Evolutionary conservation across 202 grass and related monocot genomes (phyloP).

Genomic region (Panicum virgatum): DNA sequence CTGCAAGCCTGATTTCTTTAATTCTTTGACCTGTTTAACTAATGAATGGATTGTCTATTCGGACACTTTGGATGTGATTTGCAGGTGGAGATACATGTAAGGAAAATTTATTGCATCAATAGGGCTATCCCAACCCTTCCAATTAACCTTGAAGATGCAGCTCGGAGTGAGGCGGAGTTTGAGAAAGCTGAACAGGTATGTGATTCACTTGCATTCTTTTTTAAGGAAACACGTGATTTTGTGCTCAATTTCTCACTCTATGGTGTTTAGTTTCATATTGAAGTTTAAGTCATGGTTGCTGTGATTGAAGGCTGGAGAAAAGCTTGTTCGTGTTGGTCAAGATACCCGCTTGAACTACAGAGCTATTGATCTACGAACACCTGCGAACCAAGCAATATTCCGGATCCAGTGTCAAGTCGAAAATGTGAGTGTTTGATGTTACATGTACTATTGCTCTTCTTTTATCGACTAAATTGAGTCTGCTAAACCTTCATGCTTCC

Average conservation of each 20-base stretch:
- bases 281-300: background rate
- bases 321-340: conserved; percentile 86
- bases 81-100: conserved; percentile 83
- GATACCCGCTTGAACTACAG: conserved; percentile 83
- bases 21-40: background rate
- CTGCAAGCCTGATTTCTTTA: background rate
- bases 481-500: background rate
- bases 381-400: conserved; percentile 79
- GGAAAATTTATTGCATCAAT: conserved; percentile 88
- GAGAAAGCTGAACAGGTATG: conserved; percentile 70
- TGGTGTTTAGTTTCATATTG: background rate
- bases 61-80: background rate
- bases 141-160: conserved; percentile 88
- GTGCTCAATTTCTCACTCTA: background rate
- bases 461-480: background rate
- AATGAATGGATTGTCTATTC: background rate
- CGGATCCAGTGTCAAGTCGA: conserved; percentile 79
- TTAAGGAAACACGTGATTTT: background rate
- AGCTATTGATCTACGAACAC: conserved; percentile 75
- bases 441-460: background rate
- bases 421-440: conserved; percentile 48
- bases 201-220: background rate
- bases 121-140: conserved; percentile 74
- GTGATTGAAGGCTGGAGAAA: conserved; percentile 65
- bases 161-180: conserved; percentile 72